Evolutionary conservation across 1,284 basidiomycete species (phyloP).

Genomic region (Ustilago bromivora): DNA sequence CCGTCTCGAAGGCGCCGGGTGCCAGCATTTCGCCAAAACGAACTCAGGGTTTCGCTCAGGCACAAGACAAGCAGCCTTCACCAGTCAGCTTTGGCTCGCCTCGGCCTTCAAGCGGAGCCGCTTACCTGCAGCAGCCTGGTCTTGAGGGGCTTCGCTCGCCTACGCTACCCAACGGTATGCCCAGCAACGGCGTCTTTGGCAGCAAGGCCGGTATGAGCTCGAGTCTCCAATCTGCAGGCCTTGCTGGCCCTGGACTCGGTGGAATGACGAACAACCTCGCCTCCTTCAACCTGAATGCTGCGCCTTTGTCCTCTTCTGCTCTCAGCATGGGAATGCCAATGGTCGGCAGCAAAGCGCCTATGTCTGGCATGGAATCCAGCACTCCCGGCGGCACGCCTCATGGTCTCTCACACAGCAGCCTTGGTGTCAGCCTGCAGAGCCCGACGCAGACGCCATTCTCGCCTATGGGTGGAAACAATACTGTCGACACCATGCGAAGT

Average conservation of each 20-base stretch:
- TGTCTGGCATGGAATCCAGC: conserved; percentile 29
- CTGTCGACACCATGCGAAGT: conserved; percentile 39
- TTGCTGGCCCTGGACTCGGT: conserved; percentile 37
- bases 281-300: conserved; percentile 53
- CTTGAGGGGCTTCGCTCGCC: conserved; percentile 54
- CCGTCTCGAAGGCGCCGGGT: conserved; percentile 27
- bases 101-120: conserved; percentile 21
- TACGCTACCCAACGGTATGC: conserved; percentile 46
- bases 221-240: conserved; percentile 41
- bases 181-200: conserved; percentile 28
- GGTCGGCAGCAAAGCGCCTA: conserved; percentile 32
- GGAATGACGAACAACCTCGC: conserved; percentile 50
- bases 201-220: conserved; percentile 40
- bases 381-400: conserved; percentile 9
- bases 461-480: conserved; percentile 34
- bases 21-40: conserved; percentile 41
- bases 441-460: conserved; percentile 49
- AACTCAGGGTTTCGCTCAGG: conserved; percentile 23
- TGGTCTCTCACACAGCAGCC: conserved; percentile 23
- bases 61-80: conserved; percentile 34
- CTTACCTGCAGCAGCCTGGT: conserved; percentile 38
- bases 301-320: conserved; percentile 23
- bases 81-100: conserved; percentile 12
- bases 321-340: conserved; percentile 21
- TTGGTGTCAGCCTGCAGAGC: conserved; percentile 30